Conservation (phyloP, 495 filamentous ascomycete species). For the Trichoderma reesei region DNA sequence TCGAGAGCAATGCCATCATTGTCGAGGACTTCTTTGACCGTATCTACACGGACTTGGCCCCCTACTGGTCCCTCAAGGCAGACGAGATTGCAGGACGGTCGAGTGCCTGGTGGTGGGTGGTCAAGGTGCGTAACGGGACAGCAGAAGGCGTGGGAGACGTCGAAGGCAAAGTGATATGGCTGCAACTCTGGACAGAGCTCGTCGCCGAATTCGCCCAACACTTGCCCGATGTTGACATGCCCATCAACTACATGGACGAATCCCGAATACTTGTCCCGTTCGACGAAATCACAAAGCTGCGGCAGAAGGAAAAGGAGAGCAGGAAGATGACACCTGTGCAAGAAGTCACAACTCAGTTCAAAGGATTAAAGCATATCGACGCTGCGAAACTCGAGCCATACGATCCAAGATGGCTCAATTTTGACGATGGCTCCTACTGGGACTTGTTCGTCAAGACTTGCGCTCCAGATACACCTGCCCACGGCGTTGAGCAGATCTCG, state of each 20-base stretch:
- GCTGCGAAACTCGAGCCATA: slow-evolving; percentile 19
- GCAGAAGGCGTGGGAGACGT: slow-evolving; percentile 32
- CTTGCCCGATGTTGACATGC: slow-evolving; percentile 58
- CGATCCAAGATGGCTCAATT: slow-evolving; percentile 20
- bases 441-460: slow-evolving; percentile 38
- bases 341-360: slow-evolving; percentile 21
- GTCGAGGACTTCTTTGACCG: slow-evolving; percentile 41
- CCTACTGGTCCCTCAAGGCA: slow-evolving; percentile 54
- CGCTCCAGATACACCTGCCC: slow-evolving; percentile 45
- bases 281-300: slow-evolving; percentile 45
- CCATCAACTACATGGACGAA: slow-evolving; percentile 55
- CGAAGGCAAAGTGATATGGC: slow-evolving; percentile 32
- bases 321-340: slow-evolving; percentile 26
- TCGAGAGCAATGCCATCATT: background rate
- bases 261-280: slow-evolving; percentile 50
- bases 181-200: slow-evolving; percentile 42
- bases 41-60: slow-evolving; percentile 52
- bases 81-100: slow-evolving; percentile 36
- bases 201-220: slow-evolving; percentile 40
- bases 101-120: slow-evolving; percentile 31
- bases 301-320: slow-evolving; percentile 37
- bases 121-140: slow-evolving; percentile 45
- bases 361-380: slow-evolving; percentile 22
- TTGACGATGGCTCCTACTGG: slow-evolving; percentile 23
- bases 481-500: slow-evolving; percentile 32